Evolutionary conservation across 768 basidiomycete species (phyloP).

Genomic region (Tulasnella sp.): DNA sequence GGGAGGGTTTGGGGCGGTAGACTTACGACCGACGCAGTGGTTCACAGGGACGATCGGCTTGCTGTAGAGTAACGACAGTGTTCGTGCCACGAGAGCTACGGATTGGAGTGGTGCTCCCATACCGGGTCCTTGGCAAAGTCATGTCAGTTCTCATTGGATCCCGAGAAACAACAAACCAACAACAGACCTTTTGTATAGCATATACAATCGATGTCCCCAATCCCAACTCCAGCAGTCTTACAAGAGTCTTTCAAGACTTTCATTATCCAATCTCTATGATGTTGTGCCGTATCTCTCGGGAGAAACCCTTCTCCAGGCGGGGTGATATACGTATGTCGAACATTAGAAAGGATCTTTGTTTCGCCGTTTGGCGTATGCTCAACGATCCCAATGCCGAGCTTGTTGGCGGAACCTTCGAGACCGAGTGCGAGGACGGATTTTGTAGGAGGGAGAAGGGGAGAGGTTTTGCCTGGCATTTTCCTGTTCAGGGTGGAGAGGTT

Average conservation of each 20-base stretch:
- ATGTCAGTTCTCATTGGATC: background rate
- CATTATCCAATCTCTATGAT: constrained; percentile 88
- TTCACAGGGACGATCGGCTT: constrained; percentile 98
- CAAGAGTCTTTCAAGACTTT: constrained; percentile 70
- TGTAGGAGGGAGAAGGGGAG: constrained; percentile 13
- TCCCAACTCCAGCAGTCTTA: constrained; percentile 47
- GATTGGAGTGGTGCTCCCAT: constrained; percentile 98
- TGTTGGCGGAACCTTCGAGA: constrained; percentile 96
- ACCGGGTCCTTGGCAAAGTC: constrained; percentile 64
- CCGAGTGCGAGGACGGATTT: constrained; percentile 62
- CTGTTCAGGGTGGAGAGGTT: too few relatives aligned
- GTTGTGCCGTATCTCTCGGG: constrained; percentile 87
- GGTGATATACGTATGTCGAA: constrained; percentile 97
- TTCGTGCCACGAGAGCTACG: constrained; percentile 86
- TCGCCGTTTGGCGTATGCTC: constrained; percentile 60
- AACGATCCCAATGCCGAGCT: constrained; percentile 88
- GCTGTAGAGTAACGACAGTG: constrained; percentile 69
- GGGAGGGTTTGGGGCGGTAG: background rate
- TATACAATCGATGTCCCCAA: constrained; percentile 82
- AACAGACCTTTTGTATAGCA: constrained; percentile 87
- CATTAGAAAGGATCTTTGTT: constrained; percentile 71
- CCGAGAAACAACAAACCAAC: background rate
- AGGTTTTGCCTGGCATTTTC: background rate
- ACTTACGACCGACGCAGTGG: constrained; percentile 93
- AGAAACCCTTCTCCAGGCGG: constrained; percentile 97